Evolutionary conservation across 805 yeast species (phyloP), one percentile per base, ranked within the genome.

Genomic region (Candida ascalaphidarum): DNA sequence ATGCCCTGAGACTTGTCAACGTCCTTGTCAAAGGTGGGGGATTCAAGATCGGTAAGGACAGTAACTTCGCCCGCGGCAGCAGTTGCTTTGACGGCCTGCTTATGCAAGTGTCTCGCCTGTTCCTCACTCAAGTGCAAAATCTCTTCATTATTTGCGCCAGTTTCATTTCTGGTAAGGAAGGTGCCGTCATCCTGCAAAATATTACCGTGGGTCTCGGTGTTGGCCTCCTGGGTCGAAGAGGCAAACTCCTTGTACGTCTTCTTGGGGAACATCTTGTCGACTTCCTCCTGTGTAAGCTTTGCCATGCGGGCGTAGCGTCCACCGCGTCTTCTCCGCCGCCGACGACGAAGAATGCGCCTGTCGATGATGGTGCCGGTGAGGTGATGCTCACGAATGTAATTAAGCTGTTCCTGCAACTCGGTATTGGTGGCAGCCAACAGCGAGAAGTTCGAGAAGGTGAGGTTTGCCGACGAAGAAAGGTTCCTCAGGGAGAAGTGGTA

Each of bases 171-270:
- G n/a, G n/a, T n/a, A n/a, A n/a, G 18, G 8, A 17, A 17, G 8
- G 6, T 8, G 18, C 21, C 24, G n/a, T 58, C 65, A 35, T 66
- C 61, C 27, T 60, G 59, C 8, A 64, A 58, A n/a, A 58, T 44
- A 19, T 64, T 71, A 27, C 61, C 73, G 29, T 74, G 44, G 24
- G 55, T 49, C 18, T 53, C 48, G 11, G 56, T 54, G 39, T 71
- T 73, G 20, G 64, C 59, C 39, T 72, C 78, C 29, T 66, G 63
- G 12, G 81, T 83, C 19, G 77, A 78, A 34, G 67, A 59, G 17
- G 74, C 48, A 83, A 83, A 77, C 30, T 73, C 67, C 25, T 57
- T 50, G 42, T 76, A 77, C 2, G 77, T 63, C 34, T 71, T 65
- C 14, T 56, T 44, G 1, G 84, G 84, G 46, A 77, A 77, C 28